phyloP scores from a whole-genome alignment of 805 yeast genomes.

The Candida endomychidarum region DNA sequence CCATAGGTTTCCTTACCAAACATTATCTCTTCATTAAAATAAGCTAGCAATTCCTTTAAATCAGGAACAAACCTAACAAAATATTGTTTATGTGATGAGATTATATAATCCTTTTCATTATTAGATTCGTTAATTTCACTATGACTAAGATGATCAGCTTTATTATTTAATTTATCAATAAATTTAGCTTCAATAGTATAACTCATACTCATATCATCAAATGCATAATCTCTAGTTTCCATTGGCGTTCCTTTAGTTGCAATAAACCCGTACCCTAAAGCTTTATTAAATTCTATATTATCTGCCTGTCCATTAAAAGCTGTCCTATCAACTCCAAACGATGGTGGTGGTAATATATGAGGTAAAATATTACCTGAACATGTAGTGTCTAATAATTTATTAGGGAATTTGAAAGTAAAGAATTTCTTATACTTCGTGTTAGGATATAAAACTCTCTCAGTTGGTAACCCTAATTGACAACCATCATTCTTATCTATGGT shows the following conservation, averaged over 20 bases:
- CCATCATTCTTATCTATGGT: constrained; percentile 48
- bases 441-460: constrained; percentile 50
- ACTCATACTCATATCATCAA: constrained; percentile 45
- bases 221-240: constrained; percentile 45
- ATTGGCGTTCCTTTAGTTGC: constrained; percentile 54
- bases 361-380: constrained; percentile 46
- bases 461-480: constrained; percentile 48
- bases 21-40: constrained; percentile 25
- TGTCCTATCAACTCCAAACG: constrained; percentile 40
- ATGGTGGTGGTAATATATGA: constrained; percentile 45
- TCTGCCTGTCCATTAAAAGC: constrained; percentile 37
- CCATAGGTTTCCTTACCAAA: constrained; percentile 29
- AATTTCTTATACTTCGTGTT: constrained; percentile 53
- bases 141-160: constrained; percentile 28
- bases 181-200: constrained; percentile 56
- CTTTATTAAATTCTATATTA: constrained; percentile 34
- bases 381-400: constrained; percentile 49
- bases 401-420: constrained; percentile 59
- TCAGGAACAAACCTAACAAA: constrained; percentile 42
- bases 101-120: constrained; percentile 32
- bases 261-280: constrained; percentile 56
- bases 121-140: constrained; percentile 39
- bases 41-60: constrained; percentile 27
- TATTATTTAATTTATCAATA: constrained; percentile 44
- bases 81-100: constrained; percentile 36